Base-by-base conservation (phyloP, 2,329 filamentous ascomycete species). In the Neonectria ditissima region DNA sequence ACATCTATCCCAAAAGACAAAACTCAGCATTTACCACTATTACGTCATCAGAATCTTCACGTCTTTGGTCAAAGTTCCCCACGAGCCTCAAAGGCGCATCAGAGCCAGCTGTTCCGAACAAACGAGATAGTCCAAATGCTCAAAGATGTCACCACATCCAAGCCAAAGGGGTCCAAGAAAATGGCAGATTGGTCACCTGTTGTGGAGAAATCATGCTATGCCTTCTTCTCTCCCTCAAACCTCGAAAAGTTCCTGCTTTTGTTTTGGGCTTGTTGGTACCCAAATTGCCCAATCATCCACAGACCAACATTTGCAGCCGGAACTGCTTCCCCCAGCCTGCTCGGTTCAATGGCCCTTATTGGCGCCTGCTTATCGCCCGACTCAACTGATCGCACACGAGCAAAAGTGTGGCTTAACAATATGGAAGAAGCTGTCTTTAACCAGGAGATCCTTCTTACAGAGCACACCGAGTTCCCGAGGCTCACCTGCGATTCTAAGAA, bases 331-430 rank as follows among this genome's bases (percentile, higher is more conserved):
- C 43, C 55, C 1, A 22, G 8, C 9, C 20, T 57, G 18, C 16
- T 57, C 3, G 55, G 28, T n/a, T 47, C 30, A 7, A 57, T 57
- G 55, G 44, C 28, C 18, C 34, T 57, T 18, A 37, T 57, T 5
- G 55, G 55, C 3, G 55, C 55, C 18, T 57, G 55, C 45, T n/a
- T 39, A n/a, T 57, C 43, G n/a, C 55, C 55, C 3, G 44, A 57
- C 22, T n/a, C n/a, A 1, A 39, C 10, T 11, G 55, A 57, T 13
- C 44, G 32, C 16, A n/a, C 44, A 13, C 22, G 47, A 9, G 55
- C 55, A 11, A 57, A 18, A n/a, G 24, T 30, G 11, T 57, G 55
- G 55, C 47, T 57, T 9, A 57, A 57, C n/a, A 50, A 32, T 14
- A 45, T 57, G n/a, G 55, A 57, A 44, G 55, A 57, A 20, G n/a